Conservation (phyloP, 768 basidiomycete species). For the Fibroporia radiculosa region DNA sequence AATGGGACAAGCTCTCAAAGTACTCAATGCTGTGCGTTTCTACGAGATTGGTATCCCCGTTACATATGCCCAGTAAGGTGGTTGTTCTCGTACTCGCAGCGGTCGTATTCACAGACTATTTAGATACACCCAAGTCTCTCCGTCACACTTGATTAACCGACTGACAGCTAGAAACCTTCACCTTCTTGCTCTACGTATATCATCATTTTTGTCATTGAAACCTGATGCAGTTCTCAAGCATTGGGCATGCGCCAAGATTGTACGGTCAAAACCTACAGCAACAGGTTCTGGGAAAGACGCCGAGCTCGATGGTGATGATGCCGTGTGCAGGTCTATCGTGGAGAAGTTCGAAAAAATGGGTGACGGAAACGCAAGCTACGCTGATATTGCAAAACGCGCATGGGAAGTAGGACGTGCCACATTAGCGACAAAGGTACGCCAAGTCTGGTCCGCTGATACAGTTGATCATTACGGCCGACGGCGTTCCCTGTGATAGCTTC, state of each 20-base stretch:
- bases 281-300: conserved; percentile 44
- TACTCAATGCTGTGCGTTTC: conserved; percentile 86
- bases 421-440: conserved; percentile 75
- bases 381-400: conserved; percentile 88
- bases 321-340: conserved; percentile 76
- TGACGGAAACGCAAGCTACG: conserved; percentile 77
- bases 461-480: neutral
- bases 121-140: conserved; percentile 79
- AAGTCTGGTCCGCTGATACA: neutral
- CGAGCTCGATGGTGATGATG: conserved; percentile 63
- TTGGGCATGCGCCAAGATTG: conserved; percentile 93
- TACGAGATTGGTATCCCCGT: conserved; percentile 92
- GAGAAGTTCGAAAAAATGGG: conserved; percentile 84
- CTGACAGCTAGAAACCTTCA: conserved; percentile 85
- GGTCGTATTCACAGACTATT: conserved; percentile 1
- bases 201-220: conserved; percentile 73
- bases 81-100: neutral
- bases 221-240: conserved; percentile 87
- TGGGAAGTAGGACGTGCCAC: conserved; percentile 82
- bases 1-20: conserved; percentile 89
- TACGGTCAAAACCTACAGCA: conserved; percentile 54
- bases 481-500: conserved; percentile 39
- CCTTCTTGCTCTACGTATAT: conserved; percentile 86
- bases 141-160: conserved; percentile 72
- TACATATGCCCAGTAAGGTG: conserved; percentile 78